Evolutionary conservation across 1,139 yeast genomes (phyloP), one percentile per base, ranked within the genome.

Genomic region (Meyerozyma elateridarum): DNA sequence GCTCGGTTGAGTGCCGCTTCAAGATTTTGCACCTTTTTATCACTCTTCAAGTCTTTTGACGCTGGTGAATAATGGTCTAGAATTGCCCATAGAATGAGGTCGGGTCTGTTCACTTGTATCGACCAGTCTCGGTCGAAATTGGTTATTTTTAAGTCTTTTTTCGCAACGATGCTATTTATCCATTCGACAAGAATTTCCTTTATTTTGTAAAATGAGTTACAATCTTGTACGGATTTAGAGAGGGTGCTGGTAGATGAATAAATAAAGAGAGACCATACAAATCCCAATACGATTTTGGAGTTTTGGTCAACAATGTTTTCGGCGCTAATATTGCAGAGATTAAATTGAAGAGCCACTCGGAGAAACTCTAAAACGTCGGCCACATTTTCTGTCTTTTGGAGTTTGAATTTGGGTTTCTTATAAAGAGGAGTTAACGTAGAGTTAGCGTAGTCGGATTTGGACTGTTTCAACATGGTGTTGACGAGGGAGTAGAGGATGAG

Each of bases 221-320:
- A 70, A 35, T 66, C 66, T n/a, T 61, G 54, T 22, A 66, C 53
- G 5, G 46, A 25, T 8, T 31, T 15, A 30, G 25, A 36, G n/a
- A 52, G 44, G 2, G 59, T 49, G n/a, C 59, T 42, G 5, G 81
- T 65, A 40, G 71, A 71, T 17, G 40, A 31, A 36, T 73, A 63
- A 24, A 76, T 51, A 45, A 76, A 76, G 30, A 79, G 51, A 24
- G 75, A 66, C 89, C 89, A 81, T 8, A 80, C 53, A 28, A 81
- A 58, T 1, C 87, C 87, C 41, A 80, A 54, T n/a, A 76, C 73
- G 29, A 79, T 55, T 48, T 81, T 81, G 32, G 66, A 52, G 46
- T 80, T 75, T 1, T 84, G 83, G 31, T 78, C 85, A 15, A 73
- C 66, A 15, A 81, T 70, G 51, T 79, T 82, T 33, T 78, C 84